Conservation (phyloP, 345 rosid species). For the Laguncularia racemosa region DNA sequence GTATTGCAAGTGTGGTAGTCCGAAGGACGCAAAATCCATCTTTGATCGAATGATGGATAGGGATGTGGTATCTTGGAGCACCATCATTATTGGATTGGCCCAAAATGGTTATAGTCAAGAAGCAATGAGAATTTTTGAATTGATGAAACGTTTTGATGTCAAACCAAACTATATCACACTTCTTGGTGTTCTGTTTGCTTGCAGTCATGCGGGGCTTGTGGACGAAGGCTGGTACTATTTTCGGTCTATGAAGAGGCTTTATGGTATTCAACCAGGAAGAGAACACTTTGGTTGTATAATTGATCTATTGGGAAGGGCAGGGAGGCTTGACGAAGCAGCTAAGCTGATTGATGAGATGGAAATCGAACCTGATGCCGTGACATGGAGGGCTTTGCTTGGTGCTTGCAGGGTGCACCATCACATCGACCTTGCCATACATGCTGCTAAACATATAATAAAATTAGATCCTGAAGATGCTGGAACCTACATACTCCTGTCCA, state of each 20-base stretch:
- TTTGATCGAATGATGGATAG: slow-evolving; percentile 40
- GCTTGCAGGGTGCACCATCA: slow-evolving; percentile 58
- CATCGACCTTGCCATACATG: slow-evolving; percentile 42
- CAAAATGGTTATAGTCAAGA: slow-evolving; percentile 65
- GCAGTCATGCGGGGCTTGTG: slow-evolving; percentile 66
- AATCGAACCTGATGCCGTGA: slow-evolving; percentile 54
- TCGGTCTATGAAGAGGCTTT: slow-evolving; percentile 51
- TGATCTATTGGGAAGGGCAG: slow-evolving; percentile 75
- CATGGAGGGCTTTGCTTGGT: slow-evolving; percentile 59
- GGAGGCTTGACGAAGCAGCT: slow-evolving; percentile 54
- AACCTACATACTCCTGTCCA: slow-evolving; percentile 55
- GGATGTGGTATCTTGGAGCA: slow-evolving; percentile 79
- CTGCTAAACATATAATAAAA: slow-evolving; percentile 48
- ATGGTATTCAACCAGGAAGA: slow-evolving; percentile 51
- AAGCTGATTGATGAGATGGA: slow-evolving; percentile 51
- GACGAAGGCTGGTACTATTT: slow-evolving; percentile 55
- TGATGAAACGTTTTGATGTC: slow-evolving; percentile 40
- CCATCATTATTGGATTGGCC: slow-evolving; percentile 68
- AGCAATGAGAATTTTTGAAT: slow-evolving; percentile 43
- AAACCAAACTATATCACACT: slow-evolving; percentile 57
- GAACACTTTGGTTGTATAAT: slow-evolving; percentile 73
- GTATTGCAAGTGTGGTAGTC: slow-evolving; percentile 70
- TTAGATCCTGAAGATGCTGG: slow-evolving; percentile 59
- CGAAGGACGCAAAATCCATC: slow-evolving; percentile 46
- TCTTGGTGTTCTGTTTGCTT: slow-evolving; percentile 63